A percentile compares a stretch with the other conserved stretches of the same genome.
Conservation (phyloP, 176 grass and related monocot species). For the Coix lacrymajobi region DNA sequence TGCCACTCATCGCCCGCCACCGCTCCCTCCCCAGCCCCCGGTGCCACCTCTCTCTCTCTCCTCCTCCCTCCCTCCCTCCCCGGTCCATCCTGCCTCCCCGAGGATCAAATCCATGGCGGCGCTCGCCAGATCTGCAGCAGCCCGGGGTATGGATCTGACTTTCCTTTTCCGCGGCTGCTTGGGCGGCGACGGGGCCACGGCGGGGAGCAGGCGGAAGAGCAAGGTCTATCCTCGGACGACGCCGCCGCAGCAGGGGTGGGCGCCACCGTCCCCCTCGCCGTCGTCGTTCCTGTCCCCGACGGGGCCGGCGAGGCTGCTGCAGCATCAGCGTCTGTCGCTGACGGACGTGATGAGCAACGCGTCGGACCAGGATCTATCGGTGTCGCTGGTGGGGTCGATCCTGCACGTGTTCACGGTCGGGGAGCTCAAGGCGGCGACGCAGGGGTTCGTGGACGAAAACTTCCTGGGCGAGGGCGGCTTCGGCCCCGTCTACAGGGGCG, state of each 20-base stretch:
- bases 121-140: no score
- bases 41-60: no score
- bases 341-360: slow-evolving; percentile 54
- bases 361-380: slow-evolving; percentile 69
- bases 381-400: slow-evolving; percentile 71
- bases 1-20: no score
- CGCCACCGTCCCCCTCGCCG: background rate
- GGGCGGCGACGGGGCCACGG: background rate
- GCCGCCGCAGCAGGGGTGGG: background rate
- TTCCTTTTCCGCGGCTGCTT: slow-evolving; percentile 30
- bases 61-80: no score
- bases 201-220: background rate
- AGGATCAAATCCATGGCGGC: no score
- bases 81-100: no score
- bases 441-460: slow-evolving; percentile 53
- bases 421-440: slow-evolving; percentile 59
- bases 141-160: no score
- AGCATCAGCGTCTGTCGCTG: slow-evolving; percentile 49
- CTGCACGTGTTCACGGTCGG: slow-evolving; percentile 68
- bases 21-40: no score
- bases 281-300: background rate
- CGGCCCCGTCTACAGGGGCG: slow-evolving; percentile 68
- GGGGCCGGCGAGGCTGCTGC: background rate
- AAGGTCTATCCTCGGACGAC: slow-evolving; percentile 22
- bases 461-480: slow-evolving; percentile 78